phyloP scores from a whole-genome alignment of 78 protist genomes.

The Polysphondylium violaceum region DNA sequence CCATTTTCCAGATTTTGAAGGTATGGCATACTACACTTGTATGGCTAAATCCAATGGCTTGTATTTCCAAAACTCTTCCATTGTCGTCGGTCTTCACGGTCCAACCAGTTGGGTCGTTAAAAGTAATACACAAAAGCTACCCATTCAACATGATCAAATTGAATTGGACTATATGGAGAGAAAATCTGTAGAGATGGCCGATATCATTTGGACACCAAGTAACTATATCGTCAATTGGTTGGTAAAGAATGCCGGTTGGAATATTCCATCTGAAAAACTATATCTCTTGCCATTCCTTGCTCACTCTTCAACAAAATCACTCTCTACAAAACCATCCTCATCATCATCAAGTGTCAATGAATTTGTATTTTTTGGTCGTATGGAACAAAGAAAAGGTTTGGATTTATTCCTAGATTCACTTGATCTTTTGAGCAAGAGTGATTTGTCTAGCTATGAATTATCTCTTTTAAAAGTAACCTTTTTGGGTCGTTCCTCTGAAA shows the following conservation, averaged over 20 bases:
- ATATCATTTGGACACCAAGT: slow-evolving; percentile 68
- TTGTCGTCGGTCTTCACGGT: slow-evolving; percentile 65
- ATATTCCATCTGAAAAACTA: background rate
- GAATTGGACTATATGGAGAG: slow-evolving; percentile 64
- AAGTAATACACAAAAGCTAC: slow-evolving; percentile 1
- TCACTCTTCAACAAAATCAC: background rate
- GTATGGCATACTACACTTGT: slow-evolving; percentile 52
- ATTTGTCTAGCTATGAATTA: background rate
- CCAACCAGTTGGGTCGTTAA: slow-evolving; percentile 53
- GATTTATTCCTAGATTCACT: slow-evolving; percentile 45
- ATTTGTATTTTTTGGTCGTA: slow-evolving; percentile 70
- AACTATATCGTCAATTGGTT: slow-evolving; percentile 64
- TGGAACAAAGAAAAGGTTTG: slow-evolving; percentile 68
- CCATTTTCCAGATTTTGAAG: slow-evolving; percentile 78
- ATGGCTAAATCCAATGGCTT: slow-evolving; percentile 39
- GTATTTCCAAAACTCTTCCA: background rate
- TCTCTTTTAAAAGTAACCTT: slow-evolving; percentile 18
- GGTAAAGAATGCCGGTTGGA: slow-evolving; percentile 24
- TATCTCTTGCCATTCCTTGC: slow-evolving; percentile 45
- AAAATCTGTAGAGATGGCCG: slow-evolving; percentile 51
- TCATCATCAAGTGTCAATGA: slow-evolving; percentile 3
- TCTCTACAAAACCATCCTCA: background rate
- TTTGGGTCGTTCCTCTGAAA: slow-evolving; percentile 45
- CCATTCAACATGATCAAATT: slow-evolving; percentile 24
- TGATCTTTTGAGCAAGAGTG: slow-evolving; percentile 7